Percentiles rank a stretch among this genome's conserved stretches.
Evolutionary conservation across 768 basidiomycete genomes (phyloP).

Genomic region (Hypsizygus marmoreus): DNA sequence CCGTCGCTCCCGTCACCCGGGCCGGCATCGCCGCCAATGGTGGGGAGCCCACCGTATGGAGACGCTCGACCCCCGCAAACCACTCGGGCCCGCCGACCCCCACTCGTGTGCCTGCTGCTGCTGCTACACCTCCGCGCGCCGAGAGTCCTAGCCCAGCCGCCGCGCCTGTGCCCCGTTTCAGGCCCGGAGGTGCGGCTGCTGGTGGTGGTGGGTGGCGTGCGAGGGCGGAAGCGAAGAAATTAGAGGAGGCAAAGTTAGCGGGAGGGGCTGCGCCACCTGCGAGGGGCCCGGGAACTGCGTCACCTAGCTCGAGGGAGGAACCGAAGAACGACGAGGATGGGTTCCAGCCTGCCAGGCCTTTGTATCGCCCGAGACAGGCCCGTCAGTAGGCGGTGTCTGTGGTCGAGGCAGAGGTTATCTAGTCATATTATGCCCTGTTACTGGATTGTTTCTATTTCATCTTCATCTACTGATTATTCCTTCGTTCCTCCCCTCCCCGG

Average conservation of each 20-base stretch:
- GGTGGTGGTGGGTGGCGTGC: conserved; percentile 62
- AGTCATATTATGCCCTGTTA: no score
- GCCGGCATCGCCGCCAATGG: conserved; percentile 27
- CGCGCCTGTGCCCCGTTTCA: conserved; percentile 39
- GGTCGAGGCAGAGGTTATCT: conserved; percentile 22
- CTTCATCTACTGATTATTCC: no score
- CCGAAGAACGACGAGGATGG: conserved; percentile 64
- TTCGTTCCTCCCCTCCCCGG: no score
- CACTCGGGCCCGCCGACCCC: conserved; percentile 29
- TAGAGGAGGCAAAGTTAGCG: conserved; percentile 21
- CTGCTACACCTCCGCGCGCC: conserved; percentile 41
- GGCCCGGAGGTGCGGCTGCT: conserved; percentile 28
- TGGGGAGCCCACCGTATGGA: conserved; percentile 30
- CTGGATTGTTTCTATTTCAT: no score
- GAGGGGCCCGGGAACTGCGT: conserved; percentile 20
- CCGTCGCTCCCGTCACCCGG: no score
- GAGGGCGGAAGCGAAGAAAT: conserved; percentile 52
- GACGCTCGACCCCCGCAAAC: conserved; percentile 29
- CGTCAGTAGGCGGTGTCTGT: conserved; percentile 36
- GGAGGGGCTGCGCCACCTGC: conserved; percentile 15
- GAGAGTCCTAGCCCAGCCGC: conserved; percentile 57
- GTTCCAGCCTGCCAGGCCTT: conserved; percentile 59
- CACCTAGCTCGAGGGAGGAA: conserved; percentile 42
- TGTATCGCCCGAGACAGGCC: conserved; percentile 31
- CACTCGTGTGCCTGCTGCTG: conserved; percentile 24